Conservation (phyloP, 2,329 filamentous ascomycete species). For the Phoma herbarum region DNA sequence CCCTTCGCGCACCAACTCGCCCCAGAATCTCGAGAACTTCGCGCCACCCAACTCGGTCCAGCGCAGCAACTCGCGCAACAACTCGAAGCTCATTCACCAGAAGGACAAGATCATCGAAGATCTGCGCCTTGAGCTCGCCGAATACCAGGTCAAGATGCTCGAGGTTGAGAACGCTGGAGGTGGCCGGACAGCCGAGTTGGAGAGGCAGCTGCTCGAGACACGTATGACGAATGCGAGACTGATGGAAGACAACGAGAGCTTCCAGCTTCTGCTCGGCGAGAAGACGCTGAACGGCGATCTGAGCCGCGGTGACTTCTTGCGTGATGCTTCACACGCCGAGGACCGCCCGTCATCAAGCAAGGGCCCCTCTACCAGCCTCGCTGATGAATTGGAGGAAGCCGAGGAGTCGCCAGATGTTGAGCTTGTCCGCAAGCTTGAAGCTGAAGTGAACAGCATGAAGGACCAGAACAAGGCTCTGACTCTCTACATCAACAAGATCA, state of each 20-base stretch:
- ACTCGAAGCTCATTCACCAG: conserved; percentile 87
- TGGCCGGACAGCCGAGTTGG: conserved; percentile 86
- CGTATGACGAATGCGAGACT: conserved; percentile 95
- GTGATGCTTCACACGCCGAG: conserved; percentile 50
- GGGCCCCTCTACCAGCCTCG: conserved; percentile 56
- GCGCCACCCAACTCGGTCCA: conserved; percentile 85
- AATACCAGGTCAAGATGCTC: conserved; percentile 93
- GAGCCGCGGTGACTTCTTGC: conserved; percentile 81
- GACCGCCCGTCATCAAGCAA: conserved; percentile 46
- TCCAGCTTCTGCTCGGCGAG: conserved; percentile 91
- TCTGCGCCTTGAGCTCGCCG: conserved; percentile 88
- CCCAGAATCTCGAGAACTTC: conserved; percentile 82
- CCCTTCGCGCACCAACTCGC: conserved; percentile 54
- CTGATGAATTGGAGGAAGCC: conserved; percentile 83
- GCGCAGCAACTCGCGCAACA: conserved; percentile 87
- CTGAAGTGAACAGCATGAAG: conserved; percentile 79
- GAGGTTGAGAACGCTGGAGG: conserved; percentile 94
- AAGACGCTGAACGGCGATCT: conserved; percentile 96
- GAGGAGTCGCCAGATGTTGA: conserved; percentile 61
- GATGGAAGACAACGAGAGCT: conserved; percentile 99
- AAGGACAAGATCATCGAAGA: conserved; percentile 98
- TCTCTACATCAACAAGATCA: conserved; percentile 99
- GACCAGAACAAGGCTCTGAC: conserved; percentile 98
- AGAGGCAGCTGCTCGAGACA: conserved; percentile 86
- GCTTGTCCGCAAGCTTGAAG: conserved; percentile 72